phyloP scores from a whole-genome alignment of 1,139 yeast species.

The Candida neerlandica region DNA sequence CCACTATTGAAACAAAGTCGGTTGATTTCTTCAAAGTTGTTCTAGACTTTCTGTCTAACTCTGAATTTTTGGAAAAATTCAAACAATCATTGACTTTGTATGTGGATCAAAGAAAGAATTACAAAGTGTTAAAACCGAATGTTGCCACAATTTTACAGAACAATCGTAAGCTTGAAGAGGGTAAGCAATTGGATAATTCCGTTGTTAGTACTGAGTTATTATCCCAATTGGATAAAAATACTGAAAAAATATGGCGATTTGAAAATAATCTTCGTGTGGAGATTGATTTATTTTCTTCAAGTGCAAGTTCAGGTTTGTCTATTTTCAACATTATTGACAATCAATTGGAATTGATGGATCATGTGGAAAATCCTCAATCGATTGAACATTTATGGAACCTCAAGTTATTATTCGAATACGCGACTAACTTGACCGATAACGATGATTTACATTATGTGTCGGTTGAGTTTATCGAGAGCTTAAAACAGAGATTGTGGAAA shows the following conservation, averaged over 20 bases:
- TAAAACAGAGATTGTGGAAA: constrained; percentile 50
- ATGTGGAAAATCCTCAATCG: constrained; percentile 46
- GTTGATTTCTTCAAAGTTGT: constrained; percentile 47
- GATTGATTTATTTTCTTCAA: constrained; percentile 15
- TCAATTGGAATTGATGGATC: constrained; percentile 51
- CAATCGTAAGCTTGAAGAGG: constrained; percentile 35
- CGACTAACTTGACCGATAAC: constrained; percentile 41
- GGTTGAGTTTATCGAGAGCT: constrained; percentile 51
- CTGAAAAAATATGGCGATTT: constrained; percentile 40
- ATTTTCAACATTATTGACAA: constrained; percentile 56
- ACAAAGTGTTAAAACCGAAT: constrained; percentile 40
- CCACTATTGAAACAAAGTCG: constrained; percentile 42
- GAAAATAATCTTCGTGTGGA: constrained; percentile 25
- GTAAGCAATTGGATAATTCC: constrained; percentile 27
- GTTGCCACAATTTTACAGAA: constrained; percentile 39
- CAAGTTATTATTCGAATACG: constrained; percentile 62
- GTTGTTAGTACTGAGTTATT: constrained; percentile 26
- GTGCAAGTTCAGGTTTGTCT: constrained; percentile 27
- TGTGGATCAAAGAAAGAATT: constrained; percentile 50
- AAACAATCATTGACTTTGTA: constrained; percentile 48
- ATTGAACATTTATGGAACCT: constrained; percentile 70
- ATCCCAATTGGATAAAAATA: constrained; percentile 26
- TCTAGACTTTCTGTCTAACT: constrained; percentile 41
- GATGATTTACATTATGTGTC: constrained; percentile 44
- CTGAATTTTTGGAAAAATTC: constrained; percentile 45